Conservation (phyloP, 176 grass and related monocot genomes). For the Rhynchospora tenuis region DNA sequence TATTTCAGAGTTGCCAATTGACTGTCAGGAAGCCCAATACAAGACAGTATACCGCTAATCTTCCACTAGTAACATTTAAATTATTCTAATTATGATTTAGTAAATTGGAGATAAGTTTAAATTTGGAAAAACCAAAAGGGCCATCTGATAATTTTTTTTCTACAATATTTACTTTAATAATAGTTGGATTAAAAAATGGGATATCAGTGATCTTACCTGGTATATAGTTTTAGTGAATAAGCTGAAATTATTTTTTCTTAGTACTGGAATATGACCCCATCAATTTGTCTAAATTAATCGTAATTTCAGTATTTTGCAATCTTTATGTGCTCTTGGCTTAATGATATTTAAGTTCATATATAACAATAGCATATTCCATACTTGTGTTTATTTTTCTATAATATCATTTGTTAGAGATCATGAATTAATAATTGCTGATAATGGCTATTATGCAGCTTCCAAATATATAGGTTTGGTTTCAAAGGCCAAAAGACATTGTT, state of each 20-base stretch:
- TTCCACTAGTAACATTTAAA: constrained; percentile 58
- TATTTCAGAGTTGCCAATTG: constrained; percentile 73
- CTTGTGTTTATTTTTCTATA: neutral
- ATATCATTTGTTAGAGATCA: neutral
- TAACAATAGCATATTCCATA: neutral
- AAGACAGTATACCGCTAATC: constrained; percentile 77
- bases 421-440: neutral
- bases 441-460: constrained; percentile 43
- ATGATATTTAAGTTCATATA: neutral
- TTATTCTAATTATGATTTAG: too few relatives aligned
- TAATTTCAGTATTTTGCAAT: too few relatives aligned
- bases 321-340: neutral
- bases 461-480: constrained; percentile 94
- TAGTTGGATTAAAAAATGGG: too few relatives aligned
- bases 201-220: too few relatives aligned
- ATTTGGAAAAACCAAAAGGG: too few relatives aligned
- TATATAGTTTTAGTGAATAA: too few relatives aligned
- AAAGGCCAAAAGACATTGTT: constrained; percentile 93
- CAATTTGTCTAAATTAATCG: too few relatives aligned
- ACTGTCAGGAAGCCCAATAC: constrained; percentile 75
- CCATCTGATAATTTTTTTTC: too few relatives aligned
- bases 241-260: too few relatives aligned
- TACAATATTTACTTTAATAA: too few relatives aligned
- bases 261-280: too few relatives aligned
- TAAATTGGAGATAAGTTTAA: too few relatives aligned